Percentiles rank a stretch among this genome's conserved stretches.
These are phyloP conservation scores for Penicillium decumbens DNA, from an alignment of 2,329 filamentous ascomycete species.

Conservation along the genomic window DNA sequence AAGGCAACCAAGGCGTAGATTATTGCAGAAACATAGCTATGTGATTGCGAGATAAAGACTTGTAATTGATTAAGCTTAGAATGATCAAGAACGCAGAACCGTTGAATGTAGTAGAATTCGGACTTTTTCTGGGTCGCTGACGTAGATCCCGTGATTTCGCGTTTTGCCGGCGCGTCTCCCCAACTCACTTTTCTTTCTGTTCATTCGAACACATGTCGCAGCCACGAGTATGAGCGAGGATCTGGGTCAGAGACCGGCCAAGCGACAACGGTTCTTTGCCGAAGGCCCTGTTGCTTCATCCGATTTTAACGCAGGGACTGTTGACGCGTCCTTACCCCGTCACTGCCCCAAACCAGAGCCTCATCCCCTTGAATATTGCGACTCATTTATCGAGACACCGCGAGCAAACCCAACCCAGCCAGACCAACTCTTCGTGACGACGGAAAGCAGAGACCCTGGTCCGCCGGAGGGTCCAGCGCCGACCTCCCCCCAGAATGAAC, in stretches of 20 bases:
- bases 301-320: conserved; percentile 12
- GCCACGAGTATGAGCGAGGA: conserved; percentile 28
- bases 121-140: conserved; percentile 22
- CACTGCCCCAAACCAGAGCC: conserved; percentile 4
- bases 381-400: neutral
- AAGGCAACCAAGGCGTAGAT: neutral
- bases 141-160: conserved; percentile 30
- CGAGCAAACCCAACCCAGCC: neutral
- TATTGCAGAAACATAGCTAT: neutral
- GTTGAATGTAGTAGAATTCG: neutral
- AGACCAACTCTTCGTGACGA: neutral
- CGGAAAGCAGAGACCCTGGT: neutral
- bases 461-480: neutral
- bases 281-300: conserved; percentile 40
- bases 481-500: neutral
- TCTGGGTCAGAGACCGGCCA: conserved; percentile 52
- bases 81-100: neutral
- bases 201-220: conserved; percentile 3
- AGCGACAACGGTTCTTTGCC: conserved; percentile 61
- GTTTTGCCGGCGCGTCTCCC: conserved; percentile 35
- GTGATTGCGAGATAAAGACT: too few species aligned
- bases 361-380: neutral
- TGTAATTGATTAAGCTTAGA: neutral
- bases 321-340: conserved; percentile 19
- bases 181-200: conserved; percentile 3